Evolutionary conservation across 1,284 basidiomycete genomes (phyloP), one percentile per base, ranked within the genome.

Genomic region (Ganoderma leucocontextum): DNA sequence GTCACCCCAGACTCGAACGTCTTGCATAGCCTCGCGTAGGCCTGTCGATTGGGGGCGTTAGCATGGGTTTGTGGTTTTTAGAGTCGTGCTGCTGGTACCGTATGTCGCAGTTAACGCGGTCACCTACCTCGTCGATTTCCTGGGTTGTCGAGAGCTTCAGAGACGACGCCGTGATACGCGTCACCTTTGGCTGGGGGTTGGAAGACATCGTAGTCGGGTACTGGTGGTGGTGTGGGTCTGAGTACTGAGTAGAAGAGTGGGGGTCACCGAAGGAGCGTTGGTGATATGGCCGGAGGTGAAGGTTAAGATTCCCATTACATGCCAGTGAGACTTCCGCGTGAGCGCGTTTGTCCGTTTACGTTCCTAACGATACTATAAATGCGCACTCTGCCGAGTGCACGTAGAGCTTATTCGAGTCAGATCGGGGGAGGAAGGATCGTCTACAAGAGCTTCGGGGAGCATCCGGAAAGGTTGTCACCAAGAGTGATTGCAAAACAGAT

Each of bases 1-100:
- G 89, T 89, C 66, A 81, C 84, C 29, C 85, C 83, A 4, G 84
- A 80, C n/a, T 80, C 77, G 80, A 91, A 92, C 15, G 85, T 84
- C 58, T 76, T 75, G 55, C 80, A 78, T 13, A 91, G 79, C 2
- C 80, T 79, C 12, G 77, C 78, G 71, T 88, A 82, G 61, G 84
- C 82, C 85, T 88, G 64, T 9, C 35, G 17, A 58, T n/a, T n/a
- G 15, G 33, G 29, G 22, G n/a, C 44, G 44, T 47, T 12, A 25
- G 22, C 47, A 25, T 29, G 29, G 29, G 29, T 13, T 9, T n/a
- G n/a, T 8, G 47, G 10, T 10, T 25, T 25, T 9, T 1, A 25
- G 12, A 10, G 44, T 10, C 41, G 4, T 15, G 41, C 41, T 17
- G 15, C 41, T 42, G 19, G 41, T 42, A 17, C 41, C 1, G 17